Conservation (phyloP, 345 rosid species). For the Pistacia integerrima region DNA sequence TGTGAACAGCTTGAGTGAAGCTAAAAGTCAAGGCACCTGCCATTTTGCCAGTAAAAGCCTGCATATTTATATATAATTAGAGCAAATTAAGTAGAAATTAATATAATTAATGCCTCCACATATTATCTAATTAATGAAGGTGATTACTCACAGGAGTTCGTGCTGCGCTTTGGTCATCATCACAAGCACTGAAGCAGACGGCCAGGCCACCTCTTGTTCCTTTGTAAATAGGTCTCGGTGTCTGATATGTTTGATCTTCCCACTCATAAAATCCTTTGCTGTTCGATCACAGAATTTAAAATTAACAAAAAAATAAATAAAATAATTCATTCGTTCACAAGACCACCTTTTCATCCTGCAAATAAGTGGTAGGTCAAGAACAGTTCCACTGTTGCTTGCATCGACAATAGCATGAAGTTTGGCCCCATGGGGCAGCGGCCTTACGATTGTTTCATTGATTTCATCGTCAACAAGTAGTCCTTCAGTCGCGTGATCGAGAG, state of each 20-base stretch:
- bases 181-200: conserved; percentile 71
- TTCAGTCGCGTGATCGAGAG: conserved; percentile 70
- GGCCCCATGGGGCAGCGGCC: conserved; percentile 70
- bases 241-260: conserved; percentile 53
- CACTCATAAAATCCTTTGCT: conserved; percentile 64
- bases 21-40: conserved; percentile 79
- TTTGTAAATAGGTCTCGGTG: conserved; percentile 25
- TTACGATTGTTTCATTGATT: conserved; percentile 58
- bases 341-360: conserved; percentile 66
- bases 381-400: conserved; percentile 70
- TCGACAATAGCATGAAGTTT: conserved; percentile 76
- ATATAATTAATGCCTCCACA: not conserved
- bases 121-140: not conserved
- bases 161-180: conserved; percentile 52
- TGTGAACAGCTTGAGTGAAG: conserved; percentile 72
- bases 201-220: conserved; percentile 82
- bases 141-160: conserved; percentile 53
- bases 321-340: too few species aligned
- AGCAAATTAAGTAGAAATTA: not conserved
- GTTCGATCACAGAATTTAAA: not conserved
- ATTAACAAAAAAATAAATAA: not conserved
- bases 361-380: conserved; percentile 63
- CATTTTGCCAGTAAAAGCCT: conserved; percentile 61
- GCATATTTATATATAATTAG: conserved; percentile 4
- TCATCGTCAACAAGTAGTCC: conserved; percentile 76